phyloP scores from a whole-genome alignment of 2,329 filamentous ascomycete species.

The Emergomyces pasteurianus region DNA sequence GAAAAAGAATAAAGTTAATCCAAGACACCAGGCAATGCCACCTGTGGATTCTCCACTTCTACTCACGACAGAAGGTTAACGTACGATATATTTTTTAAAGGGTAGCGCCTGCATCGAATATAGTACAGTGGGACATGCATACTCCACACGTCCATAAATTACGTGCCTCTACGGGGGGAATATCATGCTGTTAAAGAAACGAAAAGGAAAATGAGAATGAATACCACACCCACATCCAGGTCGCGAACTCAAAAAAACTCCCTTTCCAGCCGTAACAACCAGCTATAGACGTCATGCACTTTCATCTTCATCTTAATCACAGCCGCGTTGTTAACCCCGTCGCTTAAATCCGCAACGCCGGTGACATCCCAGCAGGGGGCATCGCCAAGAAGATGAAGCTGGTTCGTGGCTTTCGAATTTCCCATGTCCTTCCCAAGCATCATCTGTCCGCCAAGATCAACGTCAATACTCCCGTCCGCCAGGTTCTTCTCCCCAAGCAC shows the following conservation, averaged over 20 bases:
- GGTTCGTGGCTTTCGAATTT: constrained; percentile 10
- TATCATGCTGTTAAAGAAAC: too few relatives aligned
- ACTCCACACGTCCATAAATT: not conserved
- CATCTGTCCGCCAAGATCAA: constrained; percentile 31
- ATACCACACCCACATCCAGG: too few relatives aligned
- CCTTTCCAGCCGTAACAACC: constrained; percentile 27
- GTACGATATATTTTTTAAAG: not conserved
- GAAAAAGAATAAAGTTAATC: not conserved
- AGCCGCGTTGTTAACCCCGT: not conserved
- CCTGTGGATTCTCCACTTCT: not conserved
- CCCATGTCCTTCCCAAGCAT: constrained; percentile 27
- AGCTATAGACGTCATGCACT: constrained; percentile 25
- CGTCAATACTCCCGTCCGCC: constrained; percentile 41
- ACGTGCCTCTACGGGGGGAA: too few relatives aligned
- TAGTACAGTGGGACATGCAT: not conserved
- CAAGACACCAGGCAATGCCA: not conserved
- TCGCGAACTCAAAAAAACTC: constrained; percentile 20
- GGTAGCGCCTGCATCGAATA: not conserved
- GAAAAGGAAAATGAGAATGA: not conserved
- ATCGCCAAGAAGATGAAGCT: constrained; percentile 14
- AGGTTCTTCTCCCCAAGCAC: constrained; percentile 59
- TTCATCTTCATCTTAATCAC: constrained; percentile 15
- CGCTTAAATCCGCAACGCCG: constrained; percentile 4
- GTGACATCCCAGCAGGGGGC: constrained; percentile 8
- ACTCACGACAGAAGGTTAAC: not conserved